These are phyloP conservation scores for Fusarium pseudograminearum DNA, from an alignment of 2,329 filamentous ascomycete species.

Conservation along the genomic window DNA sequence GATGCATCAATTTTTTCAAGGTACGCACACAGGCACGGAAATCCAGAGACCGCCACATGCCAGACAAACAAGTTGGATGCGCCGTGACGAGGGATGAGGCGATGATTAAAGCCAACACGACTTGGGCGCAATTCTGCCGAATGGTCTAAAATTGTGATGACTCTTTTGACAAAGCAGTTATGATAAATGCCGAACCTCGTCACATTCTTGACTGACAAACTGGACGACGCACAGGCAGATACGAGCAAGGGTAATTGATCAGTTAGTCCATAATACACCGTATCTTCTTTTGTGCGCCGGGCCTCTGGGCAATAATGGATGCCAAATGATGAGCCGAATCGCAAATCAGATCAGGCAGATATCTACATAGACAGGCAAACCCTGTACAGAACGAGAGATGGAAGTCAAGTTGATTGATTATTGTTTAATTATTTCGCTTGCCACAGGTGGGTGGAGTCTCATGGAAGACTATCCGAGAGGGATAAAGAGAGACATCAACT, in stretches of 20 bases:
- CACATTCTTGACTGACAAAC: slow-evolving; percentile 30
- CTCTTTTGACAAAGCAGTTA: neutral
- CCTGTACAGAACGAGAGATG: slow-evolving; percentile 17
- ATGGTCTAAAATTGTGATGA: slow-evolving; percentile 2
- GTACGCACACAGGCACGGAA: slow-evolving; percentile 29
- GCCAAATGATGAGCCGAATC: slow-evolving; percentile 28
- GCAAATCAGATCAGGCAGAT: slow-evolving; percentile 25
- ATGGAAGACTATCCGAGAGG: slow-evolving; percentile 17
- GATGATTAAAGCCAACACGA: slow-evolving; percentile 17
- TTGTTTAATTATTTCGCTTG: slow-evolving; percentile 38
- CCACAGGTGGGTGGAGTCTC: slow-evolving; percentile 13
- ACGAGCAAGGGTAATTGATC: slow-evolving; percentile 5
- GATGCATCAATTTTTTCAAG: slow-evolving; percentile 32
- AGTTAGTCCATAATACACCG: slow-evolving; percentile 36
- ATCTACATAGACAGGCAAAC: slow-evolving; percentile 5
- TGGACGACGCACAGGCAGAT: slow-evolving; percentile 19
- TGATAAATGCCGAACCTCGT: slow-evolving; percentile 30
- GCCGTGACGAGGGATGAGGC: slow-evolving; percentile 35
- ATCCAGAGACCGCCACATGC: slow-evolving; percentile 44
- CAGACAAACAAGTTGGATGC: slow-evolving; percentile 33
- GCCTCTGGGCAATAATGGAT: slow-evolving; percentile 21
- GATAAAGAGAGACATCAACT: slow-evolving; percentile 25
- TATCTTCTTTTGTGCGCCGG: slow-evolving; percentile 41
- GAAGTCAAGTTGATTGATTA: slow-evolving; percentile 10
- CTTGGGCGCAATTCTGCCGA: slow-evolving; percentile 20